Percentiles rank a stretch among this genome's conserved stretches.
These are phyloP conservation scores for Eucalyptus pauciflora DNA, from an alignment of 345 rosid genomes.

Conservation along the genomic window DNA sequence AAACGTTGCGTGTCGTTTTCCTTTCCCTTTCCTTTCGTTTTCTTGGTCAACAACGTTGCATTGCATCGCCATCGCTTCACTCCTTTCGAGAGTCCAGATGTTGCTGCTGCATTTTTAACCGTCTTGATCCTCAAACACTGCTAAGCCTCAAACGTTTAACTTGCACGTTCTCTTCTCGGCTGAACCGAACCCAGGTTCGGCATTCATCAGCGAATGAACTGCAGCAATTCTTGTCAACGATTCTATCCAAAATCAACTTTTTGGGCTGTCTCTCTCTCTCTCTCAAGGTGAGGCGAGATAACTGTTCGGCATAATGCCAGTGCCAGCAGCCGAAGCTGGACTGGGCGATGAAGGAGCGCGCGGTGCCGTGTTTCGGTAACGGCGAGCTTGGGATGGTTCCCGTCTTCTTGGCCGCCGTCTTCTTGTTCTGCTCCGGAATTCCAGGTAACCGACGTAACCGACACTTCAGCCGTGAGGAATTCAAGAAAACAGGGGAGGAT, in stretches of 20 bases:
- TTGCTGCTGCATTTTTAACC: neutral
- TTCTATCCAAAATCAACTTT: neutral
- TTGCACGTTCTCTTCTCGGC: neutral
- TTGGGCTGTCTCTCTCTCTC: neutral
- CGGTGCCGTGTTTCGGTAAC: neutral
- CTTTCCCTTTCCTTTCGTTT: neutral
- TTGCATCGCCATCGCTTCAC: neutral
- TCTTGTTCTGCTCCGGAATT: neutral
- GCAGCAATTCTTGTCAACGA: neutral
- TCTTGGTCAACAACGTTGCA: neutral
- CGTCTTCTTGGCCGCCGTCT: neutral
- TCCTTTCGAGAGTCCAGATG: neutral
- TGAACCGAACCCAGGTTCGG: neutral
- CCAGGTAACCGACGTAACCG: neutral
- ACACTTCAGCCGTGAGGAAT: neutral
- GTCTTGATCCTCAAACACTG: neutral
- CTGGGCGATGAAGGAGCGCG: neutral
- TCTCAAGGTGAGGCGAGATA: neutral
- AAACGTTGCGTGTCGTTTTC: neutral
- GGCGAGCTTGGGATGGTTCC: neutral
- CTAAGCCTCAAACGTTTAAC: neutral
- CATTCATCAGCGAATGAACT: neutral
- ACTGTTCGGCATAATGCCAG: neutral
- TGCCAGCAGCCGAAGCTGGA: neutral
- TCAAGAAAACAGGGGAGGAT: neutral